These are phyloP conservation scores for Daldinia childiae DNA, from an alignment of 495 filamentous ascomycete genomes.

Conservation along the genomic window DNA sequence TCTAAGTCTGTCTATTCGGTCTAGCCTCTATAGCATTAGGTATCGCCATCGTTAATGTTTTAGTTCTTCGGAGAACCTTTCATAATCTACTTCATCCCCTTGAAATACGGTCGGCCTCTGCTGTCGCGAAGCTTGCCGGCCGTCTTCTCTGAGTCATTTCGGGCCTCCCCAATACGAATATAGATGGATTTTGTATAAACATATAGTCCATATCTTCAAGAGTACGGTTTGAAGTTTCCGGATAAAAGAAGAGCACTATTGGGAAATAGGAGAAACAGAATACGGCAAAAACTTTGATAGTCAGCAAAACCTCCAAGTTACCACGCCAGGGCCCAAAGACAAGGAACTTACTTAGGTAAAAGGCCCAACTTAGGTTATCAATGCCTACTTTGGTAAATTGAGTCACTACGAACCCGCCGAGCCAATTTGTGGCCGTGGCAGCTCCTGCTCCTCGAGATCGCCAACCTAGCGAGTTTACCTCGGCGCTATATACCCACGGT, in stretches of 20 bases:
- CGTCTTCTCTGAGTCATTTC: constrained; percentile 45
- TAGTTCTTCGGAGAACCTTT: not conserved
- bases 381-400: constrained; percentile 51
- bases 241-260: constrained; percentile 47
- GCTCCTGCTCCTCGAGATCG: constrained; percentile 51
- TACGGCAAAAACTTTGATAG: constrained; percentile 41
- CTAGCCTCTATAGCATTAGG: too few species aligned
- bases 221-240: constrained; percentile 47
- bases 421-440: constrained; percentile 53
- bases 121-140: constrained; percentile 42
- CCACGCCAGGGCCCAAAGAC: not conserved
- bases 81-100: too few species aligned
- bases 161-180: constrained; percentile 45
- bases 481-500: constrained; percentile 50
- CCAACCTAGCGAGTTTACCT: constrained; percentile 52
- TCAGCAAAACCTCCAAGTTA: not conserved
- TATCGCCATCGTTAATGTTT: not conserved
- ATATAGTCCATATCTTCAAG: constrained; percentile 52
- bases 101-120: constrained; percentile 35
- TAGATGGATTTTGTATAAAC: constrained; percentile 48
- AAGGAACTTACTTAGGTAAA: constrained; percentile 45
- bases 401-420: constrained; percentile 49
- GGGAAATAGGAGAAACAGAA: constrained; percentile 45
- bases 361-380: constrained; percentile 44
- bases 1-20: too few species aligned